Conservation (phyloP, 2,329 filamentous ascomycete genomes). For the Nemania diffusa region DNA sequence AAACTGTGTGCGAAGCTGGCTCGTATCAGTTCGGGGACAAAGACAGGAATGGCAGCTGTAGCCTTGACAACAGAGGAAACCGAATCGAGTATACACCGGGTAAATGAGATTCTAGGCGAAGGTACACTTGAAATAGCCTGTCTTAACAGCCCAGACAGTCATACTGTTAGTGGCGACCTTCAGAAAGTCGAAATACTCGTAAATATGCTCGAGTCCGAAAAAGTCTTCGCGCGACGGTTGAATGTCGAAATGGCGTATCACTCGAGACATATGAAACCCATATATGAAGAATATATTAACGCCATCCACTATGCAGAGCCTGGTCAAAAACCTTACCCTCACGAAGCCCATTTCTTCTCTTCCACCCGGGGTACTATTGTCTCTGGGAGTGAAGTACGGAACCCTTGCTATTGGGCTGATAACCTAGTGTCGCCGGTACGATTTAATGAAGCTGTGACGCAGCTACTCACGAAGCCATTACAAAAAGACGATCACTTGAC, state of each 20-base stretch:
- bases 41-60: conserved; percentile 36
- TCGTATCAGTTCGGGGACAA: conserved; percentile 8
- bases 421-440: conserved; percentile 37
- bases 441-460: conserved; percentile 33
- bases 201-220: conserved; percentile 25
- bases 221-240: conserved; percentile 39
- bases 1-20: conserved; percentile 34
- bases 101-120: conserved; percentile 20
- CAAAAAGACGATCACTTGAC: not conserved
- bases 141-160: conserved; percentile 40
- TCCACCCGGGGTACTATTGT: conserved; percentile 26
- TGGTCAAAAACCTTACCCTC: conserved; percentile 20
- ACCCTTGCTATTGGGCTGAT: conserved; percentile 49
- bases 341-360: conserved; percentile 32
- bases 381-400: conserved; percentile 28
- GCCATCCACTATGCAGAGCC: conserved; percentile 22
- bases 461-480: conserved; percentile 14
- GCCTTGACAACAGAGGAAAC: conserved; percentile 28
- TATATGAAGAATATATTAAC: conserved; percentile 43
- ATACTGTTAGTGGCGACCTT: conserved; percentile 43
- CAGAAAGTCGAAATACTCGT: conserved; percentile 31
- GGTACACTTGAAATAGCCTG: conserved; percentile 37
- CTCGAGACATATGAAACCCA: conserved; percentile 49
- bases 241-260: conserved; percentile 43
- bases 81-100: conserved; percentile 22